phyloP scores from a whole-genome alignment of 495 filamentous ascomycete species.

The Cryomyces antarcticus region DNA sequence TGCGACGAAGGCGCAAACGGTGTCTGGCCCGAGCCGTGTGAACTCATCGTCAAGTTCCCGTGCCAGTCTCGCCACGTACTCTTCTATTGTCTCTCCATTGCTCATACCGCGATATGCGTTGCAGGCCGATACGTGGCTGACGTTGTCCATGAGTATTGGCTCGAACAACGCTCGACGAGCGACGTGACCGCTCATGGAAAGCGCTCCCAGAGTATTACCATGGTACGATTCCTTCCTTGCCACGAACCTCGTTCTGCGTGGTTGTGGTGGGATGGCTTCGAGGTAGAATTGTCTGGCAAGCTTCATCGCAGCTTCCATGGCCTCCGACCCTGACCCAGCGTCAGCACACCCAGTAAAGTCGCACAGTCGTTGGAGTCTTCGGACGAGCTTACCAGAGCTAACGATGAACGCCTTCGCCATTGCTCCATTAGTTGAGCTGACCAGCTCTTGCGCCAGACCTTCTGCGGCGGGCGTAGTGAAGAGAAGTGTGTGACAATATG shows the following conservation, averaged over 20 bases:
- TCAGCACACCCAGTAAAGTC: not conserved
- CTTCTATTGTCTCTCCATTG: constrained; percentile 14
- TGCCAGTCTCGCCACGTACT: constrained; percentile 35
- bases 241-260: constrained; percentile 36
- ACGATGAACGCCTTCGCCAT: constrained; percentile 28
- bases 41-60: constrained; percentile 60
- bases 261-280: constrained; percentile 30
- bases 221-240: constrained; percentile 53
- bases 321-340: constrained; percentile 36
- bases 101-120: constrained; percentile 34
- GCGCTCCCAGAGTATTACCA: constrained; percentile 47
- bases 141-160: constrained; percentile 38
- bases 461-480: constrained; percentile 26
- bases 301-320: constrained; percentile 49
- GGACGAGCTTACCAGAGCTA: constrained; percentile 32
- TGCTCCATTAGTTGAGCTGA: constrained; percentile 5
- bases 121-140: constrained; percentile 48
- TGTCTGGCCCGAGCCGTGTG: constrained; percentile 44
- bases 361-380: not conserved
- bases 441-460: constrained; percentile 3
- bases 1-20: constrained; percentile 55
- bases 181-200: constrained; percentile 42
- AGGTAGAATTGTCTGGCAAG: constrained; percentile 43
- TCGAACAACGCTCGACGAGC: constrained; percentile 43
- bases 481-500: constrained; percentile 33